These are phyloP conservation scores for Tympanopsis confertula DNA, from an alignment of 2,329 filamentous ascomycete genomes.

Conservation along the genomic window DNA sequence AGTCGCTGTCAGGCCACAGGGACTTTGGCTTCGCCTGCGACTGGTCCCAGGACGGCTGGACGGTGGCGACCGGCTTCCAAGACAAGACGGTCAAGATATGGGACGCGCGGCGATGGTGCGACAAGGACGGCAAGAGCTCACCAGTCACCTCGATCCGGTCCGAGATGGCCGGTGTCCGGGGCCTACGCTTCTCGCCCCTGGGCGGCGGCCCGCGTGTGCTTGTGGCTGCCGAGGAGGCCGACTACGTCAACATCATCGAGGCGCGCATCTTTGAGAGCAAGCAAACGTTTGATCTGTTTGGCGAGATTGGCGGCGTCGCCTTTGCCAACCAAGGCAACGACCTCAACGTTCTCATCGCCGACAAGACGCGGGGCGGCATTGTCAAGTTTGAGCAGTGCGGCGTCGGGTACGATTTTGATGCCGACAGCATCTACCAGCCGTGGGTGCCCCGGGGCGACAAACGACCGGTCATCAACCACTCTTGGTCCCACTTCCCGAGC, in stretches of 20 bases:
- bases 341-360: conserved; percentile 57
- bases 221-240: conserved; percentile 65
- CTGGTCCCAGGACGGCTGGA: conserved; percentile 69
- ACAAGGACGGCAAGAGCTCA: conserved; percentile 31
- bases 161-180: conserved; percentile 59
- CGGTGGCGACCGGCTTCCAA: conserved; percentile 67
- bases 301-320: conserved; percentile 58
- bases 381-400: conserved; percentile 41
- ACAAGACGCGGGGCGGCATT: conserved; percentile 54
- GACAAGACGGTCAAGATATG: conserved; percentile 64
- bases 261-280: conserved; percentile 50
- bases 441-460: too few species aligned
- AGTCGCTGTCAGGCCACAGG: conserved; percentile 49
- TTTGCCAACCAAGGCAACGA: conserved; percentile 58
- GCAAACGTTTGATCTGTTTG: conserved; percentile 65
- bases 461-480: too few species aligned
- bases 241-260: conserved; percentile 62
- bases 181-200: conserved; percentile 59
- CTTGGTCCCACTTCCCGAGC: too few species aligned
- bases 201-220: conserved; percentile 58
- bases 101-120: conserved; percentile 61
- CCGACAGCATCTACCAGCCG: too few species aligned
- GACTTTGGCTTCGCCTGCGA: conserved; percentile 69
- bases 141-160: conserved; percentile 44
- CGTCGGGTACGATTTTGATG: not conserved